Conservation (phyloP, 2,329 filamentous ascomycete genomes). For the Calonectria ilicicola region DNA sequence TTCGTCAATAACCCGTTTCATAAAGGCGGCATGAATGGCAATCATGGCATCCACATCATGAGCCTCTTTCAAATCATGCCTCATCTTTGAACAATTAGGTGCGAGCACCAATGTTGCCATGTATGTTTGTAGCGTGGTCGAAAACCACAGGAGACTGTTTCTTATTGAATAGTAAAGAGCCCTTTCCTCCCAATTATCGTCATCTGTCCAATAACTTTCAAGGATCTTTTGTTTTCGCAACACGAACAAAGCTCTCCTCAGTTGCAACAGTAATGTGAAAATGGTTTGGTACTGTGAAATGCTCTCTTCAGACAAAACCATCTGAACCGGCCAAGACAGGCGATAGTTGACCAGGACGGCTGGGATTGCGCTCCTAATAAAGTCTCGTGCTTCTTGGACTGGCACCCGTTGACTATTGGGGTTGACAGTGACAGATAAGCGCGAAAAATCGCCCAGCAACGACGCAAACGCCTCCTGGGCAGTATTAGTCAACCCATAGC, state of each 20-base stretch:
- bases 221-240: conserved; percentile 68
- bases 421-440: conserved; percentile 70
- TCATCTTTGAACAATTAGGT: conserved; percentile 69
- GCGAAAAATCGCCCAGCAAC: conserved; percentile 66
- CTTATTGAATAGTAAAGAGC: conserved; percentile 71
- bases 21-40: conserved; percentile 72
- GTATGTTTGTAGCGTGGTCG: conserved; percentile 80
- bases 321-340: conserved; percentile 74
- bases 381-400: conserved; percentile 62
- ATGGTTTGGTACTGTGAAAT: conserved; percentile 77
- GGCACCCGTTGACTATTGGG: conserved; percentile 54
- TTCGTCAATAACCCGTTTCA: conserved; percentile 73
- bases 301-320: conserved; percentile 77
- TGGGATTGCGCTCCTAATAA: conserved; percentile 69
- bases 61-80: conserved; percentile 66
- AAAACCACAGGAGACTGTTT: conserved; percentile 82
- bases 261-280: conserved; percentile 82
- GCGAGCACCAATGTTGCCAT: conserved; percentile 79
- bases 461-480: conserved; percentile 78
- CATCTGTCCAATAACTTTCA: conserved; percentile 53
- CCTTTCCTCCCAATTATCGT: conserved; percentile 54
- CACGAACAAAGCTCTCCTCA: conserved; percentile 76
- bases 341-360: conserved; percentile 76
- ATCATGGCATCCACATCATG: conserved; percentile 88
- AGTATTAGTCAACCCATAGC: conserved; percentile 82